Conservation (phyloP, 1,284 basidiomycete genomes). For the Amylostereum chailletii region DNA sequence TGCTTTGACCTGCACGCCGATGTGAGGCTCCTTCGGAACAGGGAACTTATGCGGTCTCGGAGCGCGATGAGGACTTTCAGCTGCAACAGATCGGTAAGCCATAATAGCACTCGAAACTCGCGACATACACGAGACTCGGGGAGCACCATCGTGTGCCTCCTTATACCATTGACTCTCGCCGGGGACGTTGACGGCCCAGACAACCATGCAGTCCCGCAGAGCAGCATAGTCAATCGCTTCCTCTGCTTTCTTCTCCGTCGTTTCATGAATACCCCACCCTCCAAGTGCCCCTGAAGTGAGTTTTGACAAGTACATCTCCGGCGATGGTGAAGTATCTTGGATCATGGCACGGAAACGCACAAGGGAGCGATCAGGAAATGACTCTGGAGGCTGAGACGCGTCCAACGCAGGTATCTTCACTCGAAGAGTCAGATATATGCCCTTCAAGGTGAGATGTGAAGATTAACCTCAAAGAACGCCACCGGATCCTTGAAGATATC, state of each 20-base stretch:
- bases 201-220: conserved; percentile 49
- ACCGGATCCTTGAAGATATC: conserved; percentile 31
- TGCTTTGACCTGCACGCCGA: conserved; percentile 67
- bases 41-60: conserved; percentile 59
- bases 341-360: conserved; percentile 69
- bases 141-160: conserved; percentile 24
- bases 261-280: conserved; percentile 57
- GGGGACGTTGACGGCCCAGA: conserved; percentile 69
- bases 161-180: conserved; percentile 47
- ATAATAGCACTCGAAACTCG: no score
- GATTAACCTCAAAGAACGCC: conserved; percentile 35
- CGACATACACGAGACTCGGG: no score
- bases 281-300: conserved; percentile 36
- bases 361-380: conserved; percentile 38
- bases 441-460: neutral
- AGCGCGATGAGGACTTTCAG: conserved; percentile 15
- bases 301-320: conserved; percentile 59
- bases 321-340: conserved; percentile 68
- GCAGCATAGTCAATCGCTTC: conserved; percentile 33
- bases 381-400: conserved; percentile 35
- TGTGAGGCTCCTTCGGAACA: conserved; percentile 36
- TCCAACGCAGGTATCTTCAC: conserved; percentile 48
- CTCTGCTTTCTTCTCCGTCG: conserved; percentile 16
- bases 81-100: neutral
- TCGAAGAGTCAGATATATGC: neutral